phyloP scores from a whole-genome alignment of 345 rosid species.

The thale cress (Arabidopsis thaliana) region DNA sequence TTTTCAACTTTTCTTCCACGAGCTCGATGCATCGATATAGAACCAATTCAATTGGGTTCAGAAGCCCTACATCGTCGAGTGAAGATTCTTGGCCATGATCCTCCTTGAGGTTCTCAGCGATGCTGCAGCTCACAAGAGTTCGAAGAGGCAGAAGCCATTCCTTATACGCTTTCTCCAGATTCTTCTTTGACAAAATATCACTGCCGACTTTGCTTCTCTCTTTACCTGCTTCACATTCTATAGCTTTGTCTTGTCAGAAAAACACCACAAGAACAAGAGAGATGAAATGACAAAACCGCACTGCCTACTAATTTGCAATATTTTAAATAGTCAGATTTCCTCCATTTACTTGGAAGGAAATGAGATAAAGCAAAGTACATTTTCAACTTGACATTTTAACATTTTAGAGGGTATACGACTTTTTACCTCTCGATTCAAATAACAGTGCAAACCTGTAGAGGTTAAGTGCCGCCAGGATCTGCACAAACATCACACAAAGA shows the following conservation, averaged over 20 bases:
- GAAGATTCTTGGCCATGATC: constrained; percentile 42
- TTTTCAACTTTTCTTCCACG: constrained; percentile 67
- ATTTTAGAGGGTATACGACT: constrained; percentile 7
- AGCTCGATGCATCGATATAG: constrained; percentile 87
- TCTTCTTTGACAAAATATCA: constrained; percentile 58
- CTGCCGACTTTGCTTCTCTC: constrained; percentile 56
- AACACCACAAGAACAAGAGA: neutral
- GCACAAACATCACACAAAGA: constrained; percentile 32
- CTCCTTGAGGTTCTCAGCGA: constrained; percentile 55
- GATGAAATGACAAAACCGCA: neutral
- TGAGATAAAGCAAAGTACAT: constrained; percentile 12
- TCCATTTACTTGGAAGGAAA: constrained; percentile 1
- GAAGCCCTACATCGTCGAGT: constrained; percentile 45
- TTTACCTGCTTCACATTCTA: constrained; percentile 43
- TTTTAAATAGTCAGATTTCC: neutral
- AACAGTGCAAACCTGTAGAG: constrained; percentile 76
- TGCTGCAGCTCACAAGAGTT: constrained; percentile 55
- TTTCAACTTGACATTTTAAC: neutral
- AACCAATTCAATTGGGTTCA: constrained; percentile 74
- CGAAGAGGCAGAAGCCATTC: constrained; percentile 93
- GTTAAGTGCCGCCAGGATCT: constrained; percentile 90
- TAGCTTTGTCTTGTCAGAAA: constrained; percentile 3
- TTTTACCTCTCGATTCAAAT: constrained; percentile 67
- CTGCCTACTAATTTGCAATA: neutral
- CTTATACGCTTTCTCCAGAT: constrained; percentile 61